A percentile compares a stretch with the other conserved stretches of the same genome.
Conservation (phyloP, 2,329 filamentous ascomycete species). For the Botrytis hyacinthi region DNA sequence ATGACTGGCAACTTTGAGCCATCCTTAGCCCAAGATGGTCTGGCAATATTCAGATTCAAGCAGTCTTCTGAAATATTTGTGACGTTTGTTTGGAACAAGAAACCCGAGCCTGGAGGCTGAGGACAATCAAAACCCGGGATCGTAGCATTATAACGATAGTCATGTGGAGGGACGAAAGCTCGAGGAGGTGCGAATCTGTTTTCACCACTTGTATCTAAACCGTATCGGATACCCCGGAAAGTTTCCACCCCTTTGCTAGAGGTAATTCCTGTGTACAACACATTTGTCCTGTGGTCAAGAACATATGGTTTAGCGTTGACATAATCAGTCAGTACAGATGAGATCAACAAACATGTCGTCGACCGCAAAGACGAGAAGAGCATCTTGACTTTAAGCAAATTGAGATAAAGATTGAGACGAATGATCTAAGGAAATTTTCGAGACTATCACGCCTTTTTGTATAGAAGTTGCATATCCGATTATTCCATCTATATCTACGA, state of each 20-base stretch:
- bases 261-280: slow-evolving; percentile 46
- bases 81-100: slow-evolving; percentile 41
- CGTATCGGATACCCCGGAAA: slow-evolving; percentile 49
- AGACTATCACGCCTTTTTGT: neutral
- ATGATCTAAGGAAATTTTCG: neutral
- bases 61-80: slow-evolving; percentile 56
- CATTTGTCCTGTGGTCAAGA: slow-evolving; percentile 29
- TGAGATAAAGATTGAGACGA: neutral
- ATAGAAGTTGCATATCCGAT: neutral
- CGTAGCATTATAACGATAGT: slow-evolving; percentile 42
- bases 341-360: slow-evolving; percentile 7
- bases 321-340: neutral
- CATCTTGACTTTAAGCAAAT: neutral
- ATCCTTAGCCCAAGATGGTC: slow-evolving; percentile 53
- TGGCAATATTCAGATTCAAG: slow-evolving; percentile 55
- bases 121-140: slow-evolving; percentile 47
- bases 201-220: slow-evolving; percentile 45
- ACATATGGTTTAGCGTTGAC: slow-evolving; percentile 23
- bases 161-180: slow-evolving; percentile 38
- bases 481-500: neutral
- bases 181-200: slow-evolving; percentile 48
- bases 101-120: slow-evolving; percentile 41
- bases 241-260: slow-evolving; percentile 46
- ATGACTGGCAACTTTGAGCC: slow-evolving; percentile 60
- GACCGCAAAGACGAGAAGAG: neutral